phyloP scores from a whole-genome alignment of 1,139 yeast species.

The Yamadazyma taylorii region DNA sequence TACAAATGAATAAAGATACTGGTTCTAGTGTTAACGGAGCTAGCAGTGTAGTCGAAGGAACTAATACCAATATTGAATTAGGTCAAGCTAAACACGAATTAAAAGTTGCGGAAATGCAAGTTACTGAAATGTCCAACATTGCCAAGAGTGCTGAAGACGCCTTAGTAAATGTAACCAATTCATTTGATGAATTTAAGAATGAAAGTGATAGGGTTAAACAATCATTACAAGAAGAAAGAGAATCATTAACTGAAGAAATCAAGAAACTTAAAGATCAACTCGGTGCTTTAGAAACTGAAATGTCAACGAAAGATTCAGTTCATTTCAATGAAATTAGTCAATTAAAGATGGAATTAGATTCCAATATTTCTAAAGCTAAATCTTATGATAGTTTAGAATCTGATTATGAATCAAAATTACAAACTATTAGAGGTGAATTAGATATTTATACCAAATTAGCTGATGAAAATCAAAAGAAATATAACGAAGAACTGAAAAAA shows the following conservation, averaged over 20 bases:
- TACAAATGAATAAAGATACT: slow-evolving; percentile 9
- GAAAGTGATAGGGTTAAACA: slow-evolving; percentile 20
- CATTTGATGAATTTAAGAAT: slow-evolving; percentile 35
- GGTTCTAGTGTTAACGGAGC: slow-evolving; percentile 6
- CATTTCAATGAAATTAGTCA: slow-evolving; percentile 22
- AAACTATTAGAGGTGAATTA: slow-evolving; percentile 42
- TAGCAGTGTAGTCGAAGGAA: neutral
- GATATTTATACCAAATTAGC: slow-evolving; percentile 51
- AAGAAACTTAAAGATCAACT: slow-evolving; percentile 18
- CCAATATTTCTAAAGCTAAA: slow-evolving; percentile 26
- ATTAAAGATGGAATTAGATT: slow-evolving; percentile 22
- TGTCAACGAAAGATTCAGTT: slow-evolving; percentile 16
- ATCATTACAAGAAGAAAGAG: slow-evolving; percentile 24
- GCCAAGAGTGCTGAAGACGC: slow-evolving; percentile 46
- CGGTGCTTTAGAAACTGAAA: slow-evolving; percentile 16
- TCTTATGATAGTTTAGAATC: slow-evolving; percentile 35
- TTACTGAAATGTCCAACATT: slow-evolving; percentile 36
- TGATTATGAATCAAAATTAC: slow-evolving; percentile 35
- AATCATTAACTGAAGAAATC: slow-evolving; percentile 22
- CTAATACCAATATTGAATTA: slow-evolving; percentile 23
- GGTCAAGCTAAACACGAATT: slow-evolving; percentile 39
- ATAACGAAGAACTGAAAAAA: slow-evolving; percentile 57
- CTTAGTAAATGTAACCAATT: slow-evolving; percentile 35
- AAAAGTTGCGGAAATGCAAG: slow-evolving; percentile 39
- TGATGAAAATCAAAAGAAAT: slow-evolving; percentile 50